Conservation (phyloP, 2,329 filamentous ascomycete species). For the Talaromyces atroroseus region DNA sequence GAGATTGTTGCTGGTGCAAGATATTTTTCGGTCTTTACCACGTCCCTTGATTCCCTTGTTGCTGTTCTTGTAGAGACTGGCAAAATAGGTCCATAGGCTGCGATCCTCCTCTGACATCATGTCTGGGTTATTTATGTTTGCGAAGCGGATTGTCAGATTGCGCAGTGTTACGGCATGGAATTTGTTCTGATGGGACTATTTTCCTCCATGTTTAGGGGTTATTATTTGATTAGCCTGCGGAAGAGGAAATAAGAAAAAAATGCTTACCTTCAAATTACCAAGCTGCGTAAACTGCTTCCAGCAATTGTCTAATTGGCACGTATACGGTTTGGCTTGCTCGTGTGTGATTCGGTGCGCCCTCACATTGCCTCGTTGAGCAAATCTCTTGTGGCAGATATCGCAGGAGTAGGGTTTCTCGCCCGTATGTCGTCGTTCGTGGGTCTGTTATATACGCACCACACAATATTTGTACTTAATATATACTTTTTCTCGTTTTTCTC, state of each 20-base stretch:
- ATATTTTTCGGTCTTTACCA: conserved; percentile 65
- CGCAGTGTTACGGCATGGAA: conserved; percentile 75
- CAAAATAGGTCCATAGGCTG: conserved; percentile 79
- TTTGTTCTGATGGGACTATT: conserved; percentile 83
- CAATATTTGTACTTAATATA: conserved; percentile 5
- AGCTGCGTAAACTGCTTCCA: conserved; percentile 83
- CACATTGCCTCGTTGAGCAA: conserved; percentile 81
- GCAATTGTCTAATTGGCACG: conserved; percentile 76
- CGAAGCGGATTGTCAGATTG: conserved; percentile 65
- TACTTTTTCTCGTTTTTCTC: not conserved
- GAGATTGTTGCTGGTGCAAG: conserved; percentile 18
- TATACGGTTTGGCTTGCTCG: conserved; percentile 68
- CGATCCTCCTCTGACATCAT: conserved; percentile 63
- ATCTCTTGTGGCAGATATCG: conserved; percentile 71
- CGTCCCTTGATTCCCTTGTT: conserved; percentile 98
- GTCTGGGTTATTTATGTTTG: conserved; percentile 56
- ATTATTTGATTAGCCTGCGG: not conserved
- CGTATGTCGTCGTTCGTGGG: conserved; percentile 80
- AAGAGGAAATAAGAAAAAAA: not conserved
- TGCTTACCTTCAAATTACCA: conserved; percentile 77
- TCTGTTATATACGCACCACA: conserved; percentile 44
- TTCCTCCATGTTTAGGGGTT: conserved; percentile 9
- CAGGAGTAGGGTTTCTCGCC: conserved; percentile 81
- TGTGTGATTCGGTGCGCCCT: conserved; percentile 79
- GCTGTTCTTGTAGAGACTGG: conserved; percentile 87